Evolutionary conservation across 1,284 basidiomycete genomes (phyloP).

Genomic region (Moesziomyces aphidis): DNA sequence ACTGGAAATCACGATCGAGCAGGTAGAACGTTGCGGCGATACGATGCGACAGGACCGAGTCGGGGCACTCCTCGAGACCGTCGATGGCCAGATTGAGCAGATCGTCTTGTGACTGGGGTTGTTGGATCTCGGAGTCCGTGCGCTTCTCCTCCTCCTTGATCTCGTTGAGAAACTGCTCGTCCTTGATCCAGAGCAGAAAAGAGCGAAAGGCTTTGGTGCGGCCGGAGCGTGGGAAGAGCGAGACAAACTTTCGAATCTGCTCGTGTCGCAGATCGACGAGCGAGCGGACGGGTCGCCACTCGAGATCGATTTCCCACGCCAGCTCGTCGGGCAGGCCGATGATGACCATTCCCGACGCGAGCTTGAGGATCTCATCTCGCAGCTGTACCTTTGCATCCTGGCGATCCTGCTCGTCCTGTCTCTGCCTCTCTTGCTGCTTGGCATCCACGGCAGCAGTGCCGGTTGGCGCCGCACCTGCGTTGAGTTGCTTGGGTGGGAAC

Average conservation of each 20-base stretch:
- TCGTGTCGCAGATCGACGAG: constrained; percentile 77
- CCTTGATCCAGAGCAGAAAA: constrained; percentile 51
- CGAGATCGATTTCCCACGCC: constrained; percentile 83
- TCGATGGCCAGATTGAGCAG: constrained; percentile 68
- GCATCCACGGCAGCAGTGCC: constrained; percentile 42
- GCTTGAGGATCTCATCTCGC: constrained; percentile 75
- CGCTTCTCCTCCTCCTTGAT: constrained; percentile 40
- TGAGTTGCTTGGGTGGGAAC: constrained; percentile 39
- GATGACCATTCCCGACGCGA: constrained; percentile 79
- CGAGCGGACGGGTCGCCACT: constrained; percentile 78
- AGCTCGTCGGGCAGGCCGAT: constrained; percentile 80
- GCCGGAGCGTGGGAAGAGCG: constrained; percentile 75
- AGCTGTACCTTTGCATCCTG: constrained; percentile 71
- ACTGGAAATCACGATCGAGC: constrained; percentile 78
- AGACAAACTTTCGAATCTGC: constrained; percentile 76
- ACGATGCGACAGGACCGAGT: constrained; percentile 79
- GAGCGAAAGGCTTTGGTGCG: constrained; percentile 43
- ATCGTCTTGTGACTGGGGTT: constrained; percentile 32
- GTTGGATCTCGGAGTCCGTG: constrained; percentile 36
- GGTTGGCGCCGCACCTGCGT: constrained; percentile 16
- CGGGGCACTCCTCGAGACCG: constrained; percentile 72
- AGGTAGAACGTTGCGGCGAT: constrained; percentile 80
- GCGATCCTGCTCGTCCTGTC: constrained; percentile 21
- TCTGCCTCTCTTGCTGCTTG: constrained; percentile 21
- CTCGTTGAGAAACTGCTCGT: constrained; percentile 52